Conservation (phyloP, 768 basidiomycete genomes). For the Suillus bovinus region DNA sequence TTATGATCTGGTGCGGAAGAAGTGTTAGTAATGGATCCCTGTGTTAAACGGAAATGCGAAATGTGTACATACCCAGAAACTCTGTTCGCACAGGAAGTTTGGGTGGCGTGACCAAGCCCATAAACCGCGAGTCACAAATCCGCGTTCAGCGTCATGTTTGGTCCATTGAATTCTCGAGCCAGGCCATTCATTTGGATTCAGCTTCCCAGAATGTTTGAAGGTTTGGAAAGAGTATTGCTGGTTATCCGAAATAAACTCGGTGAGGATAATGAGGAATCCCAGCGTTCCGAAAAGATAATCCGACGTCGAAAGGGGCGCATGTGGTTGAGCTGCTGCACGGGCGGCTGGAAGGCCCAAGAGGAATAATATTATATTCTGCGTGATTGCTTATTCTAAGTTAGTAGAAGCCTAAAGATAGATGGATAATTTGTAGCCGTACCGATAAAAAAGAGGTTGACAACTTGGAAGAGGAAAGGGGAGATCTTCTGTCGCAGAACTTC, state of each 20-base stretch:
- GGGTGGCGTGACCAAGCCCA: slow-evolving; percentile 91
- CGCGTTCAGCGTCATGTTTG: slow-evolving; percentile 66
- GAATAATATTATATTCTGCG: slow-evolving; percentile 82
- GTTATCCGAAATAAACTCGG: slow-evolving; percentile 88
- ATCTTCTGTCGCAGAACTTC: slow-evolving; percentile 65
- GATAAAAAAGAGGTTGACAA: slow-evolving; percentile 69
- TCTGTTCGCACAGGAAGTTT: slow-evolving; percentile 90
- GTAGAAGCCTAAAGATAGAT: background rate
- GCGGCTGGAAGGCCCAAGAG: slow-evolving; percentile 64
- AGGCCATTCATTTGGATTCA: slow-evolving; percentile 52
- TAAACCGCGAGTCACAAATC: slow-evolving; percentile 82
- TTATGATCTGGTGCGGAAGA: slow-evolving; percentile 50
- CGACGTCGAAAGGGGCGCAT: slow-evolving; percentile 49
- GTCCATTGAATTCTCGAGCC: slow-evolving; percentile 69
- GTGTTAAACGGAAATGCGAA: background rate
- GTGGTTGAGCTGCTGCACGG: slow-evolving; percentile 54
- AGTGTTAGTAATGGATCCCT: slow-evolving; percentile 10
- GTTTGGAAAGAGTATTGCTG: slow-evolving; percentile 87
- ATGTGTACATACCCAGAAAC: slow-evolving; percentile 66
- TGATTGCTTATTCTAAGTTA: slow-evolving; percentile 46
- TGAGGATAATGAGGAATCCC: slow-evolving; percentile 56
- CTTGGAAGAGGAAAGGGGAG: slow-evolving; percentile 54
- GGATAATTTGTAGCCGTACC: slow-evolving; percentile 37
- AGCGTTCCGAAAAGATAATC: slow-evolving; percentile 64
- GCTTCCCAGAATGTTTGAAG: slow-evolving; percentile 58